Conservation (phyloP, 208 protist species). For the Trypanosoma avium region DNA sequence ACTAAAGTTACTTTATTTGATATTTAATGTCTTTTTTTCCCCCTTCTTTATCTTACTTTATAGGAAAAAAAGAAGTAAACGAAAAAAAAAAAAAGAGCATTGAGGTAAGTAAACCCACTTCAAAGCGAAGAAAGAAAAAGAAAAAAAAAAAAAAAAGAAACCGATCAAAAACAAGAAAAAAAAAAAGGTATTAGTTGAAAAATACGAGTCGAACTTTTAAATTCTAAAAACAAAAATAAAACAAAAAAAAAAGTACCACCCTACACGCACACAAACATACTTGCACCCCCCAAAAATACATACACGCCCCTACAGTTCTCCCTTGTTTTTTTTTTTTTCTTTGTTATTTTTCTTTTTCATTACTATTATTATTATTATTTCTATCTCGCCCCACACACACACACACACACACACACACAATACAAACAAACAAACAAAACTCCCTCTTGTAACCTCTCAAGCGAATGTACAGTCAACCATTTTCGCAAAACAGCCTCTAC, state of each 20-base stretch:
- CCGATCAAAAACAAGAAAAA: too few relatives aligned
- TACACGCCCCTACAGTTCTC: background rate
- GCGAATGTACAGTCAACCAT: constrained; percentile 86
- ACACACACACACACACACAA: too few relatives aligned
- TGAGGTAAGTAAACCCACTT: too few relatives aligned
- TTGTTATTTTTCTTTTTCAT: constrained; percentile 20
- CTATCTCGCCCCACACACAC: constrained; percentile 1
- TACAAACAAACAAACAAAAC: too few relatives aligned
- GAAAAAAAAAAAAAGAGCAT: too few relatives aligned
- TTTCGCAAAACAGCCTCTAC: constrained; percentile 68
- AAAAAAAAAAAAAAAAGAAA: too few relatives aligned
- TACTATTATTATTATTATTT: constrained; percentile 12
- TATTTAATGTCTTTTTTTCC: background rate
- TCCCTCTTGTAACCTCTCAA: too few relatives aligned
- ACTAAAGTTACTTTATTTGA: too few relatives aligned
- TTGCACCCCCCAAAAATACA: background rate
- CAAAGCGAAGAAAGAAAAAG: too few relatives aligned
- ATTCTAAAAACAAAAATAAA: too few relatives aligned
- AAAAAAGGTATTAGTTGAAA: too few relatives aligned
- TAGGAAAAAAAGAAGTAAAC: background rate
- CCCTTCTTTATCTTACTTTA: background rate
- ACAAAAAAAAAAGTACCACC: background rate
- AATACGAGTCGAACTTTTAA: too few relatives aligned
- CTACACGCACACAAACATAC: constrained; percentile 2
- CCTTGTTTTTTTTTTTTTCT: constrained; percentile 10